These are phyloP conservation scores for Sanghuangporus sanghuang DNA, from an alignment of 1,284 basidiomycete species.

Conservation along the genomic window DNA sequence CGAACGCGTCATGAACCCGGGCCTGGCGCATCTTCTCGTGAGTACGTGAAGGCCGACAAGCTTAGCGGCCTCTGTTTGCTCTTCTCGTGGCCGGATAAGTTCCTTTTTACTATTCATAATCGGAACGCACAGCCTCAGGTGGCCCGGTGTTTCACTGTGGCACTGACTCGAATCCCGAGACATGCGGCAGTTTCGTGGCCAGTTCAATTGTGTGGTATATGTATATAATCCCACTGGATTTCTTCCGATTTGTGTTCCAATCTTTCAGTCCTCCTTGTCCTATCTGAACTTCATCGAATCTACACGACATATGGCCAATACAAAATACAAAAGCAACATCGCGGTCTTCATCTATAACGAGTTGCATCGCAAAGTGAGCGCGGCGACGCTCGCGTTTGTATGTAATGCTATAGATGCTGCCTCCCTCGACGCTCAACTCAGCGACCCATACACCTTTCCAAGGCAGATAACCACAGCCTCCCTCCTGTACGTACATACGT, in stretches of 20 bases:
- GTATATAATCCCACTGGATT: not conserved
- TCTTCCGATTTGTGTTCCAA: not conserved
- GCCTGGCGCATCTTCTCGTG: too few species aligned
- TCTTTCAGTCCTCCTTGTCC: not conserved
- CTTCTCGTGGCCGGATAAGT: not conserved
- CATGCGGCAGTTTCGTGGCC: not conserved
- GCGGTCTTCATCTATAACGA: not conserved
- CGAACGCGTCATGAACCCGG: too few species aligned
- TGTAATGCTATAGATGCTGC: not conserved
- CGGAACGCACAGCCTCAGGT: not conserved
- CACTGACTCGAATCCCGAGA: conserved; percentile 1
- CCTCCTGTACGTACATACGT: not conserved
- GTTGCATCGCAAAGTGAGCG: not conserved
- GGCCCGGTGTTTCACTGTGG: not conserved
- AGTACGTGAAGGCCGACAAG: not conserved
- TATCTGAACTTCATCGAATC: not conserved
- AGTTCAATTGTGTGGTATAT: not conserved
- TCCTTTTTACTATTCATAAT: not conserved
- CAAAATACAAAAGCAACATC: not conserved
- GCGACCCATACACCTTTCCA: not conserved
- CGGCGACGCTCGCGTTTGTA: not conserved
- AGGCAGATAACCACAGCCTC: not conserved
- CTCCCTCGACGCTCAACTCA: not conserved
- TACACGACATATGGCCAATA: not conserved
- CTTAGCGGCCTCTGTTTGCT: not conserved